These are phyloP conservation scores for Fraxinus angustifolia DNA, from an alignment of 305 asterid species.

Conservation along the genomic window DNA sequence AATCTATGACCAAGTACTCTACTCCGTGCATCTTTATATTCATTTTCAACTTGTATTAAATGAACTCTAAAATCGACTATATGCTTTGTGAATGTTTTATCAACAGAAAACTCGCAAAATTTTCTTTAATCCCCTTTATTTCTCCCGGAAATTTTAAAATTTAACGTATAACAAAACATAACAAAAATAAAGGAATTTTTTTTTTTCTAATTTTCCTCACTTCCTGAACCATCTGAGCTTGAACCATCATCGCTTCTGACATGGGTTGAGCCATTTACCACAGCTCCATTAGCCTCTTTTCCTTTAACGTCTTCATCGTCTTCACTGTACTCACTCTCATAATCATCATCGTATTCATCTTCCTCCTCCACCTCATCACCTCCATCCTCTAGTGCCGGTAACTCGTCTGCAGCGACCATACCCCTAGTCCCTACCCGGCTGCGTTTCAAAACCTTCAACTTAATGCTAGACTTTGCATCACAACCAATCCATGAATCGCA, in stretches of 20 bases:
- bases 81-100: background rate
- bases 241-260: constrained; percentile 37
- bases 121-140: background rate
- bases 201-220: constrained; percentile 43
- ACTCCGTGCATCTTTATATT: background rate
- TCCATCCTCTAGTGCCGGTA: constrained; percentile 66
- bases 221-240: constrained; percentile 60
- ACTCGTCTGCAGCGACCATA: constrained; percentile 47
- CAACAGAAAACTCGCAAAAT: background rate
- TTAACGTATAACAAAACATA: background rate
- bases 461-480: constrained; percentile 64
- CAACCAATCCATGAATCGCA: constrained; percentile 96
- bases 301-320: constrained; percentile 71
- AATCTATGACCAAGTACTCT: background rate
- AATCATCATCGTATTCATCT: constrained; percentile 80
- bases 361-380: constrained; percentile 82
- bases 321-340: constrained; percentile 93
- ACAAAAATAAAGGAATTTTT: background rate
- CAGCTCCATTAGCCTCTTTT: constrained; percentile 40
- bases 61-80: background rate
- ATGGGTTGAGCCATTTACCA: constrained; percentile 53
- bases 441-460: constrained; percentile 70
- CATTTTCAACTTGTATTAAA: background rate
- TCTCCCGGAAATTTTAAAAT: background rate
- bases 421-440: constrained; percentile 78